Evolutionary conservation across 176 grass and related monocot species (phyloP).

Genomic region (sorghum (Sorghum bicolor)): DNA sequence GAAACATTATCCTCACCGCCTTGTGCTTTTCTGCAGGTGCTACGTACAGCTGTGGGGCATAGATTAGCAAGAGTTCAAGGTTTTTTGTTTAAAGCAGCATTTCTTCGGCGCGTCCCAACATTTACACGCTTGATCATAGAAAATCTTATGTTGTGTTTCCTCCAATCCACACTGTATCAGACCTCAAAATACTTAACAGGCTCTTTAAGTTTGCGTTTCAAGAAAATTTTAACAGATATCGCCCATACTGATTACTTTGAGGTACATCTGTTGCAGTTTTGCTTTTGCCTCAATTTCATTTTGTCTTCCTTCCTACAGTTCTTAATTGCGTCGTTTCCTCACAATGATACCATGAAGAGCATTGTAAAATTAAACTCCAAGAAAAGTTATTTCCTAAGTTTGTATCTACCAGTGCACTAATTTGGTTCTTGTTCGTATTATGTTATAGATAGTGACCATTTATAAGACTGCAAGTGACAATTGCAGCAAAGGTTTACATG

Average conservation of each 20-base stretch:
- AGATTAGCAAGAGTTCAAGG: constrained; percentile 96
- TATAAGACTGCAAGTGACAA: constrained; percentile 4
- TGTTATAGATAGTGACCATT: neutral
- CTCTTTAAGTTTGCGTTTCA: constrained; percentile 76
- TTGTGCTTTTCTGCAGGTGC: constrained; percentile 50
- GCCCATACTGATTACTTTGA: constrained; percentile 94
- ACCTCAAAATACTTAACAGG: constrained; percentile 92
- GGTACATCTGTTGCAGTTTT: constrained; percentile 38
- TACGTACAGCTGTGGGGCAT: constrained; percentile 86
- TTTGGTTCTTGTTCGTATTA: constrained; percentile 8
- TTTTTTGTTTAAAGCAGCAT: constrained; percentile 93
- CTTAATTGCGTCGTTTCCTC: neutral
- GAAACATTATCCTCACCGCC: constrained; percentile 9
- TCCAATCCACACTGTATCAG: constrained; percentile 78
- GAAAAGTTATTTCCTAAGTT: constrained; percentile 15
- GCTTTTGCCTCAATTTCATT: neutral
- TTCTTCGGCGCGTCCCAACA: constrained; percentile 77
- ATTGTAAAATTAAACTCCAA: neutral
- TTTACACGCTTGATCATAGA: constrained; percentile 83
- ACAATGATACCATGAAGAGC: constrained; percentile 5
- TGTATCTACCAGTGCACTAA: constrained; percentile 14
- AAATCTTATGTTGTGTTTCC: constrained; percentile 86
- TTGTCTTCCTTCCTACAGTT: constrained; percentile 24
- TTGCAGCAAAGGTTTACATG: neutral
- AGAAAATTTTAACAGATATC: constrained; percentile 92